These are phyloP conservation scores for Saccharomyces hybrid DNA, from an alignment of 1,139 yeast species.

Conservation along the genomic window DNA sequence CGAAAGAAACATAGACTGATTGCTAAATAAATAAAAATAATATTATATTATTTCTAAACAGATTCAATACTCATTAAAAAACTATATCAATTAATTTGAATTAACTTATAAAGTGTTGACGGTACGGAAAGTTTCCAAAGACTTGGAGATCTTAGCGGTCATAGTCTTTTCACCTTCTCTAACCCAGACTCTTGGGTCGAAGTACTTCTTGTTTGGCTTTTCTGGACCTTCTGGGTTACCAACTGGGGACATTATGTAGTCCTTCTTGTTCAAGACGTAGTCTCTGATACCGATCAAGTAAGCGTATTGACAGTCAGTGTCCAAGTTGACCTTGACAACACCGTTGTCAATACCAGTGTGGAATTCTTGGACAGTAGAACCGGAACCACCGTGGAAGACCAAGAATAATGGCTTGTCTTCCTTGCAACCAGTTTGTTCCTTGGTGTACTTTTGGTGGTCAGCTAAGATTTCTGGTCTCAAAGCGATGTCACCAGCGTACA, in stretches of 20 bases:
- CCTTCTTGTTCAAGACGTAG: constrained; percentile 92
- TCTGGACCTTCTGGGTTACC: constrained; percentile 99
- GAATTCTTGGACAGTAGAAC: constrained; percentile 87
- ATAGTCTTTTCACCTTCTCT: constrained; percentile 99
- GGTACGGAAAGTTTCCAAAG: constrained; percentile 82
- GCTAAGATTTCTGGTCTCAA: constrained; percentile 90
- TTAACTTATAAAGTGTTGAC: constrained; percentile 47
- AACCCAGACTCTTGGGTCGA: constrained; percentile 99
- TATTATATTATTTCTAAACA: not conserved
- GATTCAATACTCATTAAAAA: constrained; percentile 1
- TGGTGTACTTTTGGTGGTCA: constrained; percentile 85
- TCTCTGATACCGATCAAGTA: constrained; percentile 95
- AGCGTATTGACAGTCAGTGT: constrained; percentile 98
- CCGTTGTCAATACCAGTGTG: constrained; percentile 86
- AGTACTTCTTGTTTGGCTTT: constrained; percentile 98
- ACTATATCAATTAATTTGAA: not conserved
- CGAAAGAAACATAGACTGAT: not conserved
- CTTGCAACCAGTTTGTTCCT: constrained; percentile 53
- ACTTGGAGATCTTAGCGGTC: constrained; percentile 75
- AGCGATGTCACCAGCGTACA: constrained; percentile 97
- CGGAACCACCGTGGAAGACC: constrained; percentile 99
- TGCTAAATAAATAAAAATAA: not conserved
- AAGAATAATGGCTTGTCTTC: constrained; percentile 76
- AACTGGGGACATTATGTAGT: constrained; percentile 77
- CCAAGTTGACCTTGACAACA: constrained; percentile 98